Percentiles rank a stretch among this genome's conserved stretches.
Evolutionary conservation across 2,329 filamentous ascomycete species (phyloP).

Genomic region (Aspergillus hiratsukae): DNA sequence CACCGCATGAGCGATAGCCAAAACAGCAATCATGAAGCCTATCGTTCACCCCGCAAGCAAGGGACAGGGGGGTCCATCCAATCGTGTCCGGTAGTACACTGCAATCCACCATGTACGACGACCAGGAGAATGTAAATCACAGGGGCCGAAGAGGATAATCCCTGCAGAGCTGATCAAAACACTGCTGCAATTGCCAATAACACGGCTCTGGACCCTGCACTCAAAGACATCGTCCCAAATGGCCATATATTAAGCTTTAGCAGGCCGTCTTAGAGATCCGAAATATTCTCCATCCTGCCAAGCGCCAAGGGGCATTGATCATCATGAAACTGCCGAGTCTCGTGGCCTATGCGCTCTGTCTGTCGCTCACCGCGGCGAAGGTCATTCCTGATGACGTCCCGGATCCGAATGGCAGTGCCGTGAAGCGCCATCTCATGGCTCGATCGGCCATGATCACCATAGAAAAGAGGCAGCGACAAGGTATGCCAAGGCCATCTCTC

Average conservation of each 20-base stretch:
- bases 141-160: neutral
- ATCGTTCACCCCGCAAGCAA: neutral
- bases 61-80: neutral
- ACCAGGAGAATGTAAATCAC: neutral
- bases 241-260: neutral
- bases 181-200: neutral
- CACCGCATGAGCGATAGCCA: neutral
- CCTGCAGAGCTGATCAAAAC: neutral
- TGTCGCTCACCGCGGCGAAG: neutral
- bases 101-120: neutral
- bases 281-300: neutral
- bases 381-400: neutral
- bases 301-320: neutral
- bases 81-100: neutral
- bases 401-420: conserved; percentile 6
- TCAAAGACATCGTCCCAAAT: neutral
- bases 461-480: conserved; percentile 75
- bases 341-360: neutral
- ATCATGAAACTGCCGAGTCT: neutral
- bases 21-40: too few species aligned
- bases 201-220: too few species aligned
- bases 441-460: conserved; percentile 69
- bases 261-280: neutral
- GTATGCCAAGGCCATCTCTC: conserved; percentile 42
- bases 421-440: conserved; percentile 67